phyloP scores from a whole-genome alignment of 306 rosid genomes.

The Cicer cuneatum region DNA sequence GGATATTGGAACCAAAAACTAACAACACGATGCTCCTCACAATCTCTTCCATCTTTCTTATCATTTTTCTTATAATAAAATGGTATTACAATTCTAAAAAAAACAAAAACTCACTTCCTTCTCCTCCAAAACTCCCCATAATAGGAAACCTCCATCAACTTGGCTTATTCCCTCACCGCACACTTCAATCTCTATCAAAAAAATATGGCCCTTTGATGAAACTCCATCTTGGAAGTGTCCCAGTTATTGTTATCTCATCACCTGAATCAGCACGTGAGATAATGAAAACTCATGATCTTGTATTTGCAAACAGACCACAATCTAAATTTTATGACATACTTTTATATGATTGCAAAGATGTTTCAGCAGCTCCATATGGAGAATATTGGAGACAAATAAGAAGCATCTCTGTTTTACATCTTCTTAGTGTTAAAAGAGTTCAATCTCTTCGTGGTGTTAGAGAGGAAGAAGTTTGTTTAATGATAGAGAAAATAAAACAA shows the following conservation, averaged over 20 bases:
- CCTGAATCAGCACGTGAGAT: conserved; percentile 52
- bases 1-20: not conserved
- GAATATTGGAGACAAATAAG: conserved; percentile 62
- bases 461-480: conserved; percentile 41
- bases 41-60: not conserved
- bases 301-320: conserved; percentile 45
- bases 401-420: conserved; percentile 49
- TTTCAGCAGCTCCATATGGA: conserved; percentile 51
- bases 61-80: conserved; percentile 29
- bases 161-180: conserved; percentile 51
- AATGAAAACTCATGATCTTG: conserved; percentile 56
- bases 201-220: conserved; percentile 59
- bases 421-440: conserved; percentile 45
- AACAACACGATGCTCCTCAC: not conserved
- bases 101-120: conserved; percentile 47
- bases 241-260: conserved; percentile 54
- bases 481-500: conserved; percentile 44
- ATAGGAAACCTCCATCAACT: conserved; percentile 61
- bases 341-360: conserved; percentile 51
- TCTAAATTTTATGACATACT: conserved; percentile 38
- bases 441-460: conserved; percentile 40
- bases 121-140: conserved; percentile 61
- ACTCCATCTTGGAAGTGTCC: conserved; percentile 53
- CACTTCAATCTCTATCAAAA: conserved; percentile 47
- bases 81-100: conserved; percentile 29